phyloP scores from a whole-genome alignment of 495 filamentous ascomycete species.

The Aspergillus olivimuriae region DNA sequence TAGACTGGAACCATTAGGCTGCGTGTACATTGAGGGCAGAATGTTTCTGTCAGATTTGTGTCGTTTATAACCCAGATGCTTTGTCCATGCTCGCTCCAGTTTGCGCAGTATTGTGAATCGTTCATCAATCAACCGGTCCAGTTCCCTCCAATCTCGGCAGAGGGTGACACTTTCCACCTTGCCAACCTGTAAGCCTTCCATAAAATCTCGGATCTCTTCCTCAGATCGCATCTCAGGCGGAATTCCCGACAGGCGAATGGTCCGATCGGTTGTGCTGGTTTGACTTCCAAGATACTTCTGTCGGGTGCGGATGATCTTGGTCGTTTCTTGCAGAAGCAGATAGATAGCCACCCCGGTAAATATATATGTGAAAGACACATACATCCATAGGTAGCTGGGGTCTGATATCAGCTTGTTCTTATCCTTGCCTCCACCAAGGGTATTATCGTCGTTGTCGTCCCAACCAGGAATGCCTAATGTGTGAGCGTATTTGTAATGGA shows the following conservation, averaged over 20 bases:
- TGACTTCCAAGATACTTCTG: constrained; percentile 91
- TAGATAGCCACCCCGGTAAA: constrained; percentile 81
- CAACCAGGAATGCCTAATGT: constrained; percentile 37
- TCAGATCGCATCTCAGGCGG: constrained; percentile 74
- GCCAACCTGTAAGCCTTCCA: constrained; percentile 86
- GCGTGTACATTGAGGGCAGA: constrained; percentile 46
- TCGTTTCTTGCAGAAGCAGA: constrained; percentile 73
- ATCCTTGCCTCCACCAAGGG: constrained; percentile 12
- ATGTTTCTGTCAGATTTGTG: constrained; percentile 42
- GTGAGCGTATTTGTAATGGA: constrained; percentile 66
- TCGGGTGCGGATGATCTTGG: constrained; percentile 72
- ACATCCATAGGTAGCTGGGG: constrained; percentile 78
- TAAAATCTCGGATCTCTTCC: constrained; percentile 74
- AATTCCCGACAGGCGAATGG: constrained; percentile 85
- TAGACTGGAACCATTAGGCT: constrained; percentile 26
- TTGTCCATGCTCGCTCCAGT: constrained; percentile 82
- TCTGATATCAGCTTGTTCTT: constrained; percentile 27
- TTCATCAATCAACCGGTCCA: constrained; percentile 70
- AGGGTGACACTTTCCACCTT: constrained; percentile 85
- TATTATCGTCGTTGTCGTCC: constrained; percentile 22
- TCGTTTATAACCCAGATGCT: constrained; percentile 51
- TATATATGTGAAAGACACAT: constrained; percentile 83
- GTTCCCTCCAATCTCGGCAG: constrained; percentile 78
- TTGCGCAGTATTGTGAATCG: constrained; percentile 58
- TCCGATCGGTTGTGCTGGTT: constrained; percentile 89